Evolutionary conservation across 306 rosid species (phyloP).

Genomic region (Betula pendula): DNA sequence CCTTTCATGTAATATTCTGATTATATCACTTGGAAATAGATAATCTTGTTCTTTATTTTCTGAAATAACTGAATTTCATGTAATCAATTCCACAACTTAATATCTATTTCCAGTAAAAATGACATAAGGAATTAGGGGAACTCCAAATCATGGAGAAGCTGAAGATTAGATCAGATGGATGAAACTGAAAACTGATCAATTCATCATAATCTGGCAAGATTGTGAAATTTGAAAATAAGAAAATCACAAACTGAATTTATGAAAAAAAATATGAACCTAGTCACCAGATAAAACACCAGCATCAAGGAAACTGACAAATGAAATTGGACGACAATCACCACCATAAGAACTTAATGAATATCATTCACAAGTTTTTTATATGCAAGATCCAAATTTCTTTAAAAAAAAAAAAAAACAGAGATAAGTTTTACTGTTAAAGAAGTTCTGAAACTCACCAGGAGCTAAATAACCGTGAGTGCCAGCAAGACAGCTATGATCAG

Average conservation of each 20-base stretch:
- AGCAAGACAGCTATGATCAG: constrained; percentile 64
- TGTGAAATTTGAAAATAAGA: too few relatives aligned
- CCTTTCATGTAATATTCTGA: neutral
- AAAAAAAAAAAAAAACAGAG: neutral
- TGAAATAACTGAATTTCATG: too few relatives aligned
- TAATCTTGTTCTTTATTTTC: too few relatives aligned
- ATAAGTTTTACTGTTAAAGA: neutral
- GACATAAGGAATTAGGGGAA: too few relatives aligned
- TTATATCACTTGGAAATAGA: neutral
- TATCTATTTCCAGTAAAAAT: too few relatives aligned
- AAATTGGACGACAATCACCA: neutral
- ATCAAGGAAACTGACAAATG: too few relatives aligned
- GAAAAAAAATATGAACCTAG: neutral
- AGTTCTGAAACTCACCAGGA: constrained; percentile 68
- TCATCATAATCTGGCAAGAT: too few relatives aligned
- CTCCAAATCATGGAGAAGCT: too few relatives aligned
- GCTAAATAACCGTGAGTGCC: constrained; percentile 98
- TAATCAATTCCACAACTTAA: too few relatives aligned
- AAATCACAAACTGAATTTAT: neutral
- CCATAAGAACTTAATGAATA: neutral
- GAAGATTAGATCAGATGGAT: too few relatives aligned
- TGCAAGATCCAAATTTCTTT: constrained; percentile 14
- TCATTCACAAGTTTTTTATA: constrained; percentile 6
- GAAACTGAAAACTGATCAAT: too few relatives aligned
- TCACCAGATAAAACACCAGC: too few relatives aligned